Evolutionary conservation across 306 rosid species (phyloP).

Genomic region (Castanospermum australe): DNA sequence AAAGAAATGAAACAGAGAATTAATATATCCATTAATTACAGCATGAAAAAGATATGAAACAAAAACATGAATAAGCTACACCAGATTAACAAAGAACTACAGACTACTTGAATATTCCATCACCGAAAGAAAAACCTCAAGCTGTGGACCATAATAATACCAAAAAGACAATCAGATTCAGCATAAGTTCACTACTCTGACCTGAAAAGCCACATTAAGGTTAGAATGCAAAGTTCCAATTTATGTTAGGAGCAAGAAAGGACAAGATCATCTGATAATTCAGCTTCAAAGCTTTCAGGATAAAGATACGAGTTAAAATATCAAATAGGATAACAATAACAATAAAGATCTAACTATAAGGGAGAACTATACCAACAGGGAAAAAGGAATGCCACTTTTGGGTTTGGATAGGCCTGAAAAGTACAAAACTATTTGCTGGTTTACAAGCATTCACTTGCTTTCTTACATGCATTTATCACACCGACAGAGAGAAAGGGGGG

Average conservation of each 20-base stretch:
- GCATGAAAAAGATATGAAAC: background rate
- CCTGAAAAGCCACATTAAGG: background rate
- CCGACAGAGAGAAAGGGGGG: background rate
- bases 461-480: background rate
- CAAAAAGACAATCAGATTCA: background rate
- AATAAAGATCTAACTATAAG: background rate
- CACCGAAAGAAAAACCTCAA: background rate
- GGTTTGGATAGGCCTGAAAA: background rate
- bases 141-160: background rate
- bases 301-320: no score
- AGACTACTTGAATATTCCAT: background rate
- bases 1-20: background rate
- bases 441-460: background rate
- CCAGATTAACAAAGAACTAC: background rate
- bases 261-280: no score
- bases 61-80: background rate
- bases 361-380: background rate
- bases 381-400: background rate
- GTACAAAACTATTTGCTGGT: background rate
- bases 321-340: background rate
- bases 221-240: background rate
- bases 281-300: no score
- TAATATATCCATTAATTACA: background rate
- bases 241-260: background rate
- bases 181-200: background rate